phyloP scores from a whole-genome alignment of 2,329 filamentous ascomycete genomes.

The Talaromyces sp. region DNA sequence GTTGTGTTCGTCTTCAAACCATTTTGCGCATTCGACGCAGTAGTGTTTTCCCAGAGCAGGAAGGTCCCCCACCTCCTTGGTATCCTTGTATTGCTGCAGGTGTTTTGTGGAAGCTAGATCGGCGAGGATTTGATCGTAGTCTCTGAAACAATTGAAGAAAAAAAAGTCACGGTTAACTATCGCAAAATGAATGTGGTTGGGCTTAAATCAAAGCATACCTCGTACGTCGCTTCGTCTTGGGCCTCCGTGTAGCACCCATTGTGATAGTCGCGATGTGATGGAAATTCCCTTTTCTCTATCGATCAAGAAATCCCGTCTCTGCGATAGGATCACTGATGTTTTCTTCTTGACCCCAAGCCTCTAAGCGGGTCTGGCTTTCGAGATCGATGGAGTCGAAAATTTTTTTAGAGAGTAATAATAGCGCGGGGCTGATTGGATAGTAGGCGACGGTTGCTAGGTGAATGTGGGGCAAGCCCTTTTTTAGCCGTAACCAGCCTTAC shows the following conservation, averaged over 20 bases:
- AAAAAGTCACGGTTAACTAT: constrained; percentile 10
- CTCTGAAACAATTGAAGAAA: constrained; percentile 54
- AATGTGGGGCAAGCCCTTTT: not conserved
- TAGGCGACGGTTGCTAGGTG: not conserved
- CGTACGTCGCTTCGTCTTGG: constrained; percentile 69
- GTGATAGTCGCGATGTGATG: not conserved
- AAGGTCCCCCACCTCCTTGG: constrained; percentile 78
- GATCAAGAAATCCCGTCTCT: not conserved
- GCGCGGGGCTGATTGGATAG: constrained; percentile 16
- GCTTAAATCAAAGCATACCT: constrained; percentile 48
- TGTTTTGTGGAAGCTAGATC: constrained; percentile 77
- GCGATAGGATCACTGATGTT: not conserved
- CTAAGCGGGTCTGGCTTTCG: not conserved
- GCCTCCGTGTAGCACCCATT: constrained; percentile 67
- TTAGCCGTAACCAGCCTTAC: not conserved
- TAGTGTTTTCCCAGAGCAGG: constrained; percentile 82
- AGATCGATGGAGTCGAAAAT: not conserved
- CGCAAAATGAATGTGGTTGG: not conserved
- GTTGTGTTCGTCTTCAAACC: constrained; percentile 82
- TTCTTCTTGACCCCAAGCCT: not conserved
- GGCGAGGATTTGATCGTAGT: constrained; percentile 85
- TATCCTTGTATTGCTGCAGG: constrained; percentile 70
- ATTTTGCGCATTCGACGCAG: constrained; percentile 91
- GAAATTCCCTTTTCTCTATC: not conserved
- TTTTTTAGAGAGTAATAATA: constrained; percentile 1